Percentiles rank a stretch among this genome's conserved stretches.
Conservation (phyloP, 495 filamentous ascomycete genomes). For the Delitschia confertaspora region DNA sequence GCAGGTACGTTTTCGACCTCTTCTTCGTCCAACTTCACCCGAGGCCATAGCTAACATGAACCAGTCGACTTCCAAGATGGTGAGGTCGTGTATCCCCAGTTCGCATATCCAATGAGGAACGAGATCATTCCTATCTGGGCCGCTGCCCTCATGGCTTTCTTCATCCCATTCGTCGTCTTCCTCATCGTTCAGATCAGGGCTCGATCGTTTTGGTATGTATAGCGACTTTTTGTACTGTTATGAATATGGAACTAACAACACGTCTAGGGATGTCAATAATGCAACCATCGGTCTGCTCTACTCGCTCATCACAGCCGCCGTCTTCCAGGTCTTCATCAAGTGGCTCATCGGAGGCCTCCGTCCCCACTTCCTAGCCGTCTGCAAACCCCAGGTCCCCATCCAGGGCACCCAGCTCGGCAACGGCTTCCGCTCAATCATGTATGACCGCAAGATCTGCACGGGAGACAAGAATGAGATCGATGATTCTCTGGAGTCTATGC, state of each 20-base stretch:
- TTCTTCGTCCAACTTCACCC: not conserved
- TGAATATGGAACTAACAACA: too few relatives aligned
- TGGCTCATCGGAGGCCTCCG: conserved; percentile 45
- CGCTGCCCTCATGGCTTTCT: conserved; percentile 45
- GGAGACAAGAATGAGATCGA: conserved; percentile 39
- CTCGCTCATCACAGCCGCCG: conserved; percentile 47
- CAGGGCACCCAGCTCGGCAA: conserved; percentile 31
- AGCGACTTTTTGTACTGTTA: too few relatives aligned
- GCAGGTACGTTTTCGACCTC: conserved; percentile 26
- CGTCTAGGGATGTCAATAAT: conserved; percentile 59
- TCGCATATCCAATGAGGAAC: conserved; percentile 53
- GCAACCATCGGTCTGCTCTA: conserved; percentile 53
- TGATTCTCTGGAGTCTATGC: conserved; percentile 43
- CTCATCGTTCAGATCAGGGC: conserved; percentile 45
- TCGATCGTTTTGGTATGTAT: conserved; percentile 58
- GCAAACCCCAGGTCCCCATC: conserved; percentile 37
- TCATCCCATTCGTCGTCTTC: conserved; percentile 48
- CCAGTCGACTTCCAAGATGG: conserved; percentile 47
- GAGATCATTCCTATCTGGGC: conserved; percentile 55
- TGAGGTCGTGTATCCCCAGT: conserved; percentile 50
- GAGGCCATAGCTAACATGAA: not conserved
- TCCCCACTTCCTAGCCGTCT: conserved; percentile 47
- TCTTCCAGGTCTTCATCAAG: conserved; percentile 49
- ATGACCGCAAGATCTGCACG: conserved; percentile 43
- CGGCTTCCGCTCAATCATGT: conserved; percentile 43